phyloP scores from a whole-genome alignment of 805 yeast species.

The Jamesozyma piceae region DNA sequence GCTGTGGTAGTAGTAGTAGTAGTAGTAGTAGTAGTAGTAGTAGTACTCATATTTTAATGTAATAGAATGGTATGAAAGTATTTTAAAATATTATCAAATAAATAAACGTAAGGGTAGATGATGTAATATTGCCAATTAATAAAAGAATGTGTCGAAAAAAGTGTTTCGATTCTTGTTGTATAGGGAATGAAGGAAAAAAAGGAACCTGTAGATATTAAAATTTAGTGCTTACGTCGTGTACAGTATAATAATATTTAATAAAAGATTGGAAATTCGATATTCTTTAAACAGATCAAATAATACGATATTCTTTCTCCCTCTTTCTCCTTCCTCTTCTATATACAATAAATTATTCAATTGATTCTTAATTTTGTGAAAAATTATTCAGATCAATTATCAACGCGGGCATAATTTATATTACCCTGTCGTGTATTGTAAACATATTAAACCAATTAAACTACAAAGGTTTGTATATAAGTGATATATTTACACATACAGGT shows the following conservation, averaged over 20 bases:
- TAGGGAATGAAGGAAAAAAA: not conserved
- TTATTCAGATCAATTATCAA: not conserved
- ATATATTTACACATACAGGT: not conserved
- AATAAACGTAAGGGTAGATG: too few species aligned
- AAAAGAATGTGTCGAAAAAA: too few species aligned
- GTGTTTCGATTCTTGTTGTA: not conserved
- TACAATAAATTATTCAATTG: too few species aligned
- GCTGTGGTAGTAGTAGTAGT: slow-evolving; percentile 4
- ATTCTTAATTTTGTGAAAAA: not conserved
- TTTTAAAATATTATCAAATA: too few species aligned
- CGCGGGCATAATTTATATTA: not conserved
- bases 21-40: not conserved
- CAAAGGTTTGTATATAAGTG: not conserved
- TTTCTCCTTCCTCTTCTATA: too few species aligned
- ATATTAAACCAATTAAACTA: too few species aligned
- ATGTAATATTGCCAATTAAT: too few species aligned
- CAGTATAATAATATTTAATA: not conserved
- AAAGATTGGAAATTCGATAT: too few species aligned
- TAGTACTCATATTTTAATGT: not conserved
- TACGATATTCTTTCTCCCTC: too few species aligned
- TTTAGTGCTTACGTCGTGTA: not conserved
- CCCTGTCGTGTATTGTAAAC: too few species aligned
- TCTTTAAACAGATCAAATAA: too few species aligned
- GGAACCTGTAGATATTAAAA: not conserved
- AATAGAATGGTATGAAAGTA: too few species aligned